Base-by-base conservation (phyloP, 2,329 filamentous ascomycete genomes). In the Aspergillus candidus region DNA sequence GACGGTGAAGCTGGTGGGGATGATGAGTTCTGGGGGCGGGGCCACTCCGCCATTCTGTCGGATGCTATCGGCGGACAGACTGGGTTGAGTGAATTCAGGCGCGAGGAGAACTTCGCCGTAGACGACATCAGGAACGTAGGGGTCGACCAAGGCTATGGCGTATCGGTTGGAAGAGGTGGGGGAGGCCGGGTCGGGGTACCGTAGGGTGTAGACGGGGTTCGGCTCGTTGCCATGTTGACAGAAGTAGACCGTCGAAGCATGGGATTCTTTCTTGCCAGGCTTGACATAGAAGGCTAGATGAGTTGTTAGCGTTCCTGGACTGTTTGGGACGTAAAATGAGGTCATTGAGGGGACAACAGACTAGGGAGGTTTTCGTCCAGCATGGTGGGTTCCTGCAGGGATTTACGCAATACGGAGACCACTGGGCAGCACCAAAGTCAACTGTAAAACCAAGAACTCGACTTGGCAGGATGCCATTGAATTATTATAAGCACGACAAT, bases 331-430 rank as follows among this genome's bases (percentile, higher is more conserved):
- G 12, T 32, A 11, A 10, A 27, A 33, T 10, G 29, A 27, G 12
- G n/a, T 12, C 29, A 15, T 17, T 18, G 29, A 36, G 30, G 18
- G 41, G 34, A 30, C 10, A 36, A 55, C 58, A 54, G 59, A 78
- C 76, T 88, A 44, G 90, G 90, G n/a, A 96, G 80, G 67, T 90
- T 94, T 66, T 94, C 88, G 81, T 95, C 89, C 58, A 94, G 78
- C 89, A 95, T 95, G 13, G 55, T 65, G 48, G 39, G 32, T 30
- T 36, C 11, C 15, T 35, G 27, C 29, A 13, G 15, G 34, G 14
- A 38, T 33, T 15, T 15, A 27, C 22, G 6, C 4, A 7, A 27
- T 27, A 27, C 22, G 7, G 7, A 10, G 6, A 7, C 22, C 22
- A 27, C 22, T 27, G 22, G 22, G 3, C 22, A 27, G 2, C 7